A percentile compares a stretch with the other conserved stretches of the same genome.
Conservation (phyloP, 495 filamentous ascomycete genomes). For the Penicillium bovifimosum region DNA sequence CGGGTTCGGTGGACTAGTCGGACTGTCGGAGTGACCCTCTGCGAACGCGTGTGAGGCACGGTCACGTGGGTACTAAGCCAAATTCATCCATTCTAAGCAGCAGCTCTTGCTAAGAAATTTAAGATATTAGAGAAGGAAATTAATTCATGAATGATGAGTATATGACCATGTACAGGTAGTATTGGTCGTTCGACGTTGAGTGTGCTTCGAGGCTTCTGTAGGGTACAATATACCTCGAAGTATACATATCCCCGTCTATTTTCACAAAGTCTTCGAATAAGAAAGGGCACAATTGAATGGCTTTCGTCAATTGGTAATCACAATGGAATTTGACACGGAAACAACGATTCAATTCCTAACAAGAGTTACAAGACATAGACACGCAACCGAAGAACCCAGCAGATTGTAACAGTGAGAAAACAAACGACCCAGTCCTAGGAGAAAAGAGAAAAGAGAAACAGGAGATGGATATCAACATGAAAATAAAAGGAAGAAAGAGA, state of each 20-base stretch:
- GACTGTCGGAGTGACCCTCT: conserved; percentile 14
- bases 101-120: neutral
- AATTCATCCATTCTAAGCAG: neutral
- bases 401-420: neutral
- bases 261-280: neutral
- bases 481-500: neutral
- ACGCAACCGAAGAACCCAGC: neutral
- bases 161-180: neutral
- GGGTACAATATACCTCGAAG: neutral
- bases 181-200: neutral
- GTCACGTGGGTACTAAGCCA: conserved; percentile 28
- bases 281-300: neutral
- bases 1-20: neutral
- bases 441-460: neutral
- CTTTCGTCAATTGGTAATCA: neutral
- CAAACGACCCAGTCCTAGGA: neutral
- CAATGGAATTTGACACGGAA: neutral
- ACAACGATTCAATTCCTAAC: neutral
- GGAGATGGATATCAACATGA: neutral
- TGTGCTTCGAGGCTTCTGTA: neutral
- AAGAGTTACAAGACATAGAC: neutral
- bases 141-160: neutral
- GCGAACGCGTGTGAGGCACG: conserved; percentile 34
- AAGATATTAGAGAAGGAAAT: neutral
- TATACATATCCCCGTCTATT: neutral